Base-by-base conservation (phyloP, 352 stramenopile species). In the Phytophthora fragariaefolia region DNA sequence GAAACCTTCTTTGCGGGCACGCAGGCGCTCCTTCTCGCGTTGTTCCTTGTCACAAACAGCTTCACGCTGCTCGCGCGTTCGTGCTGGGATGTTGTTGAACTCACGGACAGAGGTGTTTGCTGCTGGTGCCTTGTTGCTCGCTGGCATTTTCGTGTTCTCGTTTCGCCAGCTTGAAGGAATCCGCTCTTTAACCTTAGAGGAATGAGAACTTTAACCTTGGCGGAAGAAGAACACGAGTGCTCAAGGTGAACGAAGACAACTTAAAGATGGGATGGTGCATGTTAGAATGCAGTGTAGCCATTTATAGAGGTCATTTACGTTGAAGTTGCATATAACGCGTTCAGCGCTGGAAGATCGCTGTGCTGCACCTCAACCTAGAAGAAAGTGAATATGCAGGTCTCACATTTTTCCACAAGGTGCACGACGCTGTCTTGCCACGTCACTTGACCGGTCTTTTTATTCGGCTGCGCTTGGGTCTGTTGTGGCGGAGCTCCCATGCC, bases 41-140 rank as follows among this genome's bases (percentile, higher is more conserved):
- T 81, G 71, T 61, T 95, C 87, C 65, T 93, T 93, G 76, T 92
- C 82, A 59, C 82, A 77, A 42, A 88, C 71, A 24, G 87, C 87
- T 48, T 88, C 77, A 32, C 85, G 78, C 58, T 93, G 83, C 58
- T 87, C 80, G 20, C 87, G 80, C 15, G 85, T 78, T 20, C 85
- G 74, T 34, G 85, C 83, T 0, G 79, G 83, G 47, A 95, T 95
- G 70, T 92, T 95, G 74, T 95, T 92, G 77, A 91, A 95, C 49
- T 64, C 67, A 15, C 67, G 67, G 36, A 46, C 43, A 1, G 58
- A 51, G 54, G 42, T n/a, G 23, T 20, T 54, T 6, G 28, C 20
- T 17, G 30, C 42, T 18, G 50, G 17, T 0, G 26, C 27, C 36
- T 65, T 74, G 42, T 42, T 60, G 28, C 17, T 28, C 9, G 63